Conservation (phyloP, 1,139 yeast genomes). For the Hansenula lynferdii region DNA sequence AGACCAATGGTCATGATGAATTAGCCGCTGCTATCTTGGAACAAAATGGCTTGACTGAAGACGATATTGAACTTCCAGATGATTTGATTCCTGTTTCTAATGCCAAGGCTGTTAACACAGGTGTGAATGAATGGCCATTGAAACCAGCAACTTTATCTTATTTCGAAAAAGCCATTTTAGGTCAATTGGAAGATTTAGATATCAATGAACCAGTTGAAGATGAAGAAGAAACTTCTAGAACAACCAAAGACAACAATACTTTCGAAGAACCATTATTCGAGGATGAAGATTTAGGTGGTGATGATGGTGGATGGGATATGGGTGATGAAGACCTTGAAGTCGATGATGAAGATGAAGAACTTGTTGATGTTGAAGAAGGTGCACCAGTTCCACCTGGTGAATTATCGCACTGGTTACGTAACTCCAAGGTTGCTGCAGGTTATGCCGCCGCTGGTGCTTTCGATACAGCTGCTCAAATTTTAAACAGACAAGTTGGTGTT, state of each 20-base stretch:
- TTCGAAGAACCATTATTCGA: constrained; percentile 28
- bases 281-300: constrained; percentile 43
- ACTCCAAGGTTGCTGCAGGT: constrained; percentile 87
- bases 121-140: constrained; percentile 71
- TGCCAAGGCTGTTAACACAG: constrained; percentile 33
- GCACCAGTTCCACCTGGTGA: constrained; percentile 49
- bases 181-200: constrained; percentile 63
- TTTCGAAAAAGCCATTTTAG: constrained; percentile 81
- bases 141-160: constrained; percentile 66
- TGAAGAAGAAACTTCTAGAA: constrained; percentile 13
- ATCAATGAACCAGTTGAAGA: constrained; percentile 31
- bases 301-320: constrained; percentile 53
- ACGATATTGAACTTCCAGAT: constrained; percentile 64
- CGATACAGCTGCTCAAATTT: constrained; percentile 90
- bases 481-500: constrained; percentile 86
- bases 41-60: constrained; percentile 61
- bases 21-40: constrained; percentile 67
- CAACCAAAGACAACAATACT: constrained; percentile 19
- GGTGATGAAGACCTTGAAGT: constrained; percentile 63
- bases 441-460: constrained; percentile 96
- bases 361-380: constrained; percentile 37
- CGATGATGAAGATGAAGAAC: constrained; percentile 54
- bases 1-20: constrained; percentile 75
- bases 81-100: constrained; percentile 39
- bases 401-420: constrained; percentile 77